Conservation (phyloP, 148 eudicot genomes). For the Simmondsia chinensis region DNA sequence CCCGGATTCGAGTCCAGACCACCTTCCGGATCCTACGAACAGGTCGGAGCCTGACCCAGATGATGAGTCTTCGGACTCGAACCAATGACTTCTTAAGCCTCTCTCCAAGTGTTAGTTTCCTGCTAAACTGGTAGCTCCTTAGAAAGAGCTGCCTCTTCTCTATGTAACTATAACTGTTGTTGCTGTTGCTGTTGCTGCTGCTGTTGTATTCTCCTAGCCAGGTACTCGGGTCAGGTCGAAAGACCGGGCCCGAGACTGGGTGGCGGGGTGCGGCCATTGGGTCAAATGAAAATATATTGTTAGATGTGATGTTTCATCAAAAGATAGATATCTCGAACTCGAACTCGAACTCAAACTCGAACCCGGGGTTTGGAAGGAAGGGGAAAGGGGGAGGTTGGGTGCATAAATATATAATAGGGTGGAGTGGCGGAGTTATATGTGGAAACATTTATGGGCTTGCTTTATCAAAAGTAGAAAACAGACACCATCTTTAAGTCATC, state of each 20-base stretch:
- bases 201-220: slow-evolving; percentile 9
- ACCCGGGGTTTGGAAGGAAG: too few species aligned
- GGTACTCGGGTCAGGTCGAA: slow-evolving; percentile 21
- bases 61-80: slow-evolving; percentile 37
- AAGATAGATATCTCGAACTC: too few species aligned
- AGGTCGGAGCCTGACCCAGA: slow-evolving; percentile 38
- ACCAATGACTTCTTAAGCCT: slow-evolving; percentile 36
- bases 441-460: too few species aligned
- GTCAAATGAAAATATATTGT: too few species aligned
- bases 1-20: slow-evolving; percentile 47
- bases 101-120: slow-evolving; percentile 46
- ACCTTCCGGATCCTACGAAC: slow-evolving; percentile 33
- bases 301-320: too few species aligned
- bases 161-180: too few species aligned
- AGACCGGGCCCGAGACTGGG: slow-evolving; percentile 14
- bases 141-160: slow-evolving; percentile 78
- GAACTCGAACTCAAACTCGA: too few species aligned
- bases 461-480: too few species aligned
- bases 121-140: slow-evolving; percentile 76
- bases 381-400: too few species aligned
- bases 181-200: slow-evolving; percentile 7
- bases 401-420: too few species aligned
- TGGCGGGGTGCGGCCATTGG: not conserved
- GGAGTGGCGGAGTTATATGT: too few species aligned
- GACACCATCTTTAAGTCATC: too few species aligned